phyloP scores from a whole-genome alignment of 345 rosid species.

The Linum lewisii region DNA sequence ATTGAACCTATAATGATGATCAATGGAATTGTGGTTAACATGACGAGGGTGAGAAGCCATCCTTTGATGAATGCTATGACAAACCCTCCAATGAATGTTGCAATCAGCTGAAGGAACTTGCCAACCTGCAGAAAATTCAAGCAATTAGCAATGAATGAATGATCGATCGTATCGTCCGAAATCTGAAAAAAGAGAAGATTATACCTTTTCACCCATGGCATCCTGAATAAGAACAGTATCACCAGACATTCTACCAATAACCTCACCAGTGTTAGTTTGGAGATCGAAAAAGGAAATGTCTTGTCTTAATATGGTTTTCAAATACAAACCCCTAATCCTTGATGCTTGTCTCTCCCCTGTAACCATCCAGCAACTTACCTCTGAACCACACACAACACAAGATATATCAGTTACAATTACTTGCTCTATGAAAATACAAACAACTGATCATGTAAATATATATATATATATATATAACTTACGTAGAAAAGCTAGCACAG shows the following conservation, averaged over 20 bases:
- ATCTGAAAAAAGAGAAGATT: neutral
- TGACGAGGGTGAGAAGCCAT: slow-evolving; percentile 5
- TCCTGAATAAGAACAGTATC: slow-evolving; percentile 39
- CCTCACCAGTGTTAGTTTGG: slow-evolving; percentile 34
- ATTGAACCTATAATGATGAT: neutral
- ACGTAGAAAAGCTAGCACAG: slow-evolving; percentile 20
- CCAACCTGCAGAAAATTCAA: slow-evolving; percentile 28
- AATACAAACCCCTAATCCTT: slow-evolving; percentile 27
- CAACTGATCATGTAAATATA: neutral
- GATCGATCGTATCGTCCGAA: neutral
- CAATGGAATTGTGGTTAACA: slow-evolving; percentile 4
- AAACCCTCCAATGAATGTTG: slow-evolving; percentile 8
- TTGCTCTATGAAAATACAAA: neutral
- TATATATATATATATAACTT: neutral
- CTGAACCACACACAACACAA: slow-evolving; percentile 12
- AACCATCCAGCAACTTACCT: slow-evolving; percentile 38
- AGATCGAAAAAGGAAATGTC: slow-evolving; percentile 31
- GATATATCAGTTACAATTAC: neutral
- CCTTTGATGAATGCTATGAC: slow-evolving; percentile 6
- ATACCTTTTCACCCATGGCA: slow-evolving; percentile 45
- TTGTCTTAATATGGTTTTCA: slow-evolving; percentile 32
- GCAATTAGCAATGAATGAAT: neutral
- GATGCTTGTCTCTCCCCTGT: slow-evolving; percentile 46
- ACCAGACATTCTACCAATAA: slow-evolving; percentile 32
- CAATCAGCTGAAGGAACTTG: slow-evolving; percentile 13